Evolutionary conservation across 2,329 filamentous ascomycete species (phyloP), one percentile per base, ranked within the genome.

Genomic region (Colletotrichum ledebouriae): DNA sequence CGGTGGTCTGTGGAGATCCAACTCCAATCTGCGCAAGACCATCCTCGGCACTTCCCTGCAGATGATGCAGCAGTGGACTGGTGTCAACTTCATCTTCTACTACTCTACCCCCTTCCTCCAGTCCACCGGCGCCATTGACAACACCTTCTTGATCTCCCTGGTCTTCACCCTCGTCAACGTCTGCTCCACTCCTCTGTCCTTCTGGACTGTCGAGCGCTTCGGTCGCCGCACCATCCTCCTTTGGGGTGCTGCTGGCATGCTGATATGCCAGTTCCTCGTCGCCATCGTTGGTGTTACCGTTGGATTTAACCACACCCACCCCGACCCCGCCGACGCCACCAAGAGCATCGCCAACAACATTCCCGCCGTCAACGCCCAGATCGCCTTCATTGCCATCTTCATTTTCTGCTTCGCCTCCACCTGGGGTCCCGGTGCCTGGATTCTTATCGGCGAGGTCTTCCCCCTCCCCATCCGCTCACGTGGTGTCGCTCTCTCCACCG

Each of bases 61-160:
- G 84, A 93, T 93, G 90, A 92, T 93, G 90, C 91, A 93, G 80
- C 90, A 92, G 80, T 88, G 85, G 84, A 94, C 92, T 29, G 93
- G 94, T 84, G 92, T 97, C 82, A 97, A 97, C 86, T 97, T 95
- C 82, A 93, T 96, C 85, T 96, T 94, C 85, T 92, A 93, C 83
- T 93, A 90, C 83, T 93, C 92, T 41, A 94, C 92, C 39, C 89
- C 92, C 68, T 97, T 97, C 89, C 92, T 97, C 83, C 81, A 92
- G 81, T 89, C 90, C 25, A 90, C 92, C 34, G 91, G 91, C 73
- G 91, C 92, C 74, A 93, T 97, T 75, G 73, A 77, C 70, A 91
- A 97, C 84, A 85, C 88, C 49, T 97, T 97, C 87, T 79, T 97
- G 74, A 94, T 96, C 77, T 92, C 90, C 67, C 85, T 97, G 76